Percentiles rank a stretch among this genome's conserved stretches.
Conservation (phyloP, 2,329 filamentous ascomycete species). For the Stromatinia cepivora region DNA sequence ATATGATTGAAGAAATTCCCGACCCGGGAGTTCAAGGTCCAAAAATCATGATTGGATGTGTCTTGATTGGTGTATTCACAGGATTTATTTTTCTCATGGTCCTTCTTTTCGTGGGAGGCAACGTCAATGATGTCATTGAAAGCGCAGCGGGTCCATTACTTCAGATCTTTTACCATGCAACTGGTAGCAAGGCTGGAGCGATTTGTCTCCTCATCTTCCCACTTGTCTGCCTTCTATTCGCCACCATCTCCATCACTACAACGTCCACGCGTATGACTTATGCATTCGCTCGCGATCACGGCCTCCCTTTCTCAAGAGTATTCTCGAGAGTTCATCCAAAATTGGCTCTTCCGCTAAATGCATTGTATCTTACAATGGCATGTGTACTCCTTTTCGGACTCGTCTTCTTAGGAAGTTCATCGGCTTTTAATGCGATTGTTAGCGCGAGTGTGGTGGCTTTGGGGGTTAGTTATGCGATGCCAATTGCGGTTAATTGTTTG, state of each 20-base stretch:
- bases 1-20: conserved; percentile 56
- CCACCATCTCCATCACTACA: conserved; percentile 56
- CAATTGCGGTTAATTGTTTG: conserved; percentile 66
- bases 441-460: conserved; percentile 70
- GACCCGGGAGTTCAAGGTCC: conserved; percentile 53
- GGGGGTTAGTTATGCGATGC: conserved; percentile 71
- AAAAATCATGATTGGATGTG: conserved; percentile 50
- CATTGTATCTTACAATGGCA: conserved; percentile 59
- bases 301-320: conserved; percentile 59
- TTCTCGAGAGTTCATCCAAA: conserved; percentile 62
- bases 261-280: conserved; percentile 56
- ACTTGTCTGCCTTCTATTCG: conserved; percentile 63
- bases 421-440: conserved; percentile 71
- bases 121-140: conserved; percentile 46
- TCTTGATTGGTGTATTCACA: conserved; percentile 49
- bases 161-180: conserved; percentile 53
- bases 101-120: conserved; percentile 38
- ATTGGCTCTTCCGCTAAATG: conserved; percentile 66
- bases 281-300: conserved; percentile 65
- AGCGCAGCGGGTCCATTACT: conserved; percentile 50
- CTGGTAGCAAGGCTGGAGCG: conserved; percentile 42
- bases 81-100: conserved; percentile 41
- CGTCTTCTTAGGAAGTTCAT: conserved; percentile 64
- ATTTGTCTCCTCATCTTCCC: conserved; percentile 50
- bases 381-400: conserved; percentile 67